These are phyloP conservation scores for Chytriomyces sp. DNA, from an alignment of 192 early-diverging fungal species.

Conservation along the genomic window DNA sequence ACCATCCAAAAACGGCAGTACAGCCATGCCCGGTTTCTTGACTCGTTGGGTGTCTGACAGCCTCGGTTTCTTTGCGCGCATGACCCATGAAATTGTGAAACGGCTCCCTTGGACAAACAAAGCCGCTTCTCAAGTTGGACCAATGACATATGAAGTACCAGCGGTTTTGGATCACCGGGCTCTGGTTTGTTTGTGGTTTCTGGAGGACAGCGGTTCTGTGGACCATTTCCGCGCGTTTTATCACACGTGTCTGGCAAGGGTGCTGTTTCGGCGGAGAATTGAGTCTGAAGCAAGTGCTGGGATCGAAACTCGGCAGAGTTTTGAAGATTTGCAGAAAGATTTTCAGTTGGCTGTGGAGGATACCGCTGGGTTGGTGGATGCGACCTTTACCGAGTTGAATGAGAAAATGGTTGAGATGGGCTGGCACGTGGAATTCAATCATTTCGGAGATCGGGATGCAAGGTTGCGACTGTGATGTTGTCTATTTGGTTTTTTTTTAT, in stretches of 20 bases:
- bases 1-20: too few relatives aligned
- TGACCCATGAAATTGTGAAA: too few relatives aligned
- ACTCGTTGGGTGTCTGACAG: too few relatives aligned
- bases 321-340: background rate
- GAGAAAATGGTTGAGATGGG: conserved; percentile 44
- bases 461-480: conserved; percentile 6
- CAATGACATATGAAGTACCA: too few relatives aligned
- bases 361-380: conserved; percentile 44
- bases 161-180: too few relatives aligned
- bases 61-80: too few relatives aligned
- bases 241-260: conserved; percentile 61
- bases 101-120: too few relatives aligned
- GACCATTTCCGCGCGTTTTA: conserved; percentile 70
- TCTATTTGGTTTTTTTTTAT: background rate
- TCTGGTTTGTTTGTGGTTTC: conserved; percentile 64
- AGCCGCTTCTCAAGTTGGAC: too few relatives aligned
- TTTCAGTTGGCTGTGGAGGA: conserved; percentile 30
- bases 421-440: conserved; percentile 59
- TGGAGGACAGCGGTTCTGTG: conserved; percentile 47
- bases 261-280: conserved; percentile 29
- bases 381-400: conserved; percentile 44
- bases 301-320: background rate
- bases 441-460: conserved; percentile 40
- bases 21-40: too few relatives aligned
- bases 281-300: background rate